Evolutionary conservation across 371 early-diverging fungal species (phyloP).

Genomic region (Apophysomyces ossiformis): DNA sequence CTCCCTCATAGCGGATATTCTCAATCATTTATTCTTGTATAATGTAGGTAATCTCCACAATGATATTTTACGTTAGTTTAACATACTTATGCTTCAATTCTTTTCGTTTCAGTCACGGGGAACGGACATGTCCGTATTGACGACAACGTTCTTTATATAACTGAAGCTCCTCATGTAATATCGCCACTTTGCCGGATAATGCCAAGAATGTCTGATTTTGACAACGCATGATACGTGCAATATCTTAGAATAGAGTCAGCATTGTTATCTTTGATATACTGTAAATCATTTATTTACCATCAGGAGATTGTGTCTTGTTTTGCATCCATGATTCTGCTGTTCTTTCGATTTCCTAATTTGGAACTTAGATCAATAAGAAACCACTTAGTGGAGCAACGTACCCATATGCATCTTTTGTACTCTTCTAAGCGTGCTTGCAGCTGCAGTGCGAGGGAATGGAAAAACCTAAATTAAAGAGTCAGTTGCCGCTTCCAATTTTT

Average conservation of each 20-base stretch:
- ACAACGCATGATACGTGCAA: slow-evolving; percentile 59
- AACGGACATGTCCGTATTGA: slow-evolving; percentile 35
- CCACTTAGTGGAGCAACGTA: background rate
- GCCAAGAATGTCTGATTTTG: slow-evolving; percentile 71
- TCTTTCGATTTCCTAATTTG: slow-evolving; percentile 41
- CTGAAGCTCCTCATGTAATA: slow-evolving; percentile 62
- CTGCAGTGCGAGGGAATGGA: slow-evolving; percentile 32
- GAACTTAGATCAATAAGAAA: background rate
- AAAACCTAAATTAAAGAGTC: slow-evolving; percentile 29
- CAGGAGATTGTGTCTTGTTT: slow-evolving; percentile 40
- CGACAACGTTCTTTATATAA: slow-evolving; percentile 48
- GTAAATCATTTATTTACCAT: slow-evolving; percentile 32
- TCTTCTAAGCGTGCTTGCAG: slow-evolving; percentile 37
- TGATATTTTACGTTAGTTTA: background rate
- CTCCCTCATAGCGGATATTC: slow-evolving; percentile 4
- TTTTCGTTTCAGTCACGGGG: background rate
- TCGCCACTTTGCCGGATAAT: slow-evolving; percentile 61
- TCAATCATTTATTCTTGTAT: slow-evolving; percentile 9
- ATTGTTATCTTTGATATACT: background rate
- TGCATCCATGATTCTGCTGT: slow-evolving; percentile 44
- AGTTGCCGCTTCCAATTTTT: background rate
- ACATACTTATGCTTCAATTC: background rate
- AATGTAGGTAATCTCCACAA: background rate
- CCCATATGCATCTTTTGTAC: slow-evolving; percentile 44
- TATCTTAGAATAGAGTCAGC: slow-evolving; percentile 30